These are phyloP conservation scores for Paramecium bursaria DNA, from an alignment of 73 alveolate species.

Conservation along the genomic window DNA sequence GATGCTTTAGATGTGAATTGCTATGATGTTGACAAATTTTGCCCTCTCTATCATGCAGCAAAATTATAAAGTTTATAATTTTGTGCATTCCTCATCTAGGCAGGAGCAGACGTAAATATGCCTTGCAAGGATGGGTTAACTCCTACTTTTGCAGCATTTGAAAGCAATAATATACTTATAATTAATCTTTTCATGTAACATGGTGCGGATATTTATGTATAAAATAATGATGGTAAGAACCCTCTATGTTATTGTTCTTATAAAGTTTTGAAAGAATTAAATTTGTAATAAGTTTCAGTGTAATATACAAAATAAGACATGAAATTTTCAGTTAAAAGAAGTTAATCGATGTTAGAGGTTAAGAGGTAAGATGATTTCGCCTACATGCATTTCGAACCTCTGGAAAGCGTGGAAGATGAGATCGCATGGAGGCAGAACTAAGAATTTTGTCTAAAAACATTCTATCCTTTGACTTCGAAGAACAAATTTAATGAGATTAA, in stretches of 20 bases:
- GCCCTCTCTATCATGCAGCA: slow-evolving; percentile 50
- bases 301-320: not conserved
- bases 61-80: slow-evolving; percentile 1
- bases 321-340: not conserved
- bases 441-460: not conserved
- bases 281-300: slow-evolving; percentile 40
- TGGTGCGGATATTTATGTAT: slow-evolving; percentile 49
- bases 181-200: not conserved
- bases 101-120: slow-evolving; percentile 54
- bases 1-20: slow-evolving; percentile 44
- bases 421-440: slow-evolving; percentile 4
- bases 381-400: slow-evolving; percentile 12
- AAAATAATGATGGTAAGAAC: slow-evolving; percentile 35
- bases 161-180: not conserved
- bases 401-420: not conserved
- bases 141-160: slow-evolving; percentile 57
- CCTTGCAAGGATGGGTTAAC: slow-evolving; percentile 50
- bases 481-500: no score
- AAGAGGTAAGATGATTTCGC: not conserved
- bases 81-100: not conserved
- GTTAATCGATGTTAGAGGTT: not conserved
- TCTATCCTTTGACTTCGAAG: no score
- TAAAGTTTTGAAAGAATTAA: not conserved
- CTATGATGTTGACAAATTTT: slow-evolving; percentile 28
- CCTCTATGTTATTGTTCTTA: slow-evolving; percentile 36